phyloP scores from a whole-genome alignment of 345 rosid genomes.

The Jatropha curcas region DNA sequence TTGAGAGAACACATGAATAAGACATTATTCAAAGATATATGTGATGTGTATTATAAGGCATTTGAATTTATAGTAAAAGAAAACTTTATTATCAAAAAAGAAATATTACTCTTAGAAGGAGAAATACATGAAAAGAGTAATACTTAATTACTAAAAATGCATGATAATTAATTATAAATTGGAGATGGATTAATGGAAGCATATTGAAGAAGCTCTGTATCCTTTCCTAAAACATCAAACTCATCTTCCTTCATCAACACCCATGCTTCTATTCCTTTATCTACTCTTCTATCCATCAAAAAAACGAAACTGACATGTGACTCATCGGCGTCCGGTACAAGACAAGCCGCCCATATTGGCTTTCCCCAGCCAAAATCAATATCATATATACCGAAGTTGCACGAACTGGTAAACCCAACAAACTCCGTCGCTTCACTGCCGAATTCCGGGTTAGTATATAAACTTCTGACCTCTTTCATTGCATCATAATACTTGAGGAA shows the following conservation, averaged over 20 bases:
- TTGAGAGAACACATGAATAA: too few relatives aligned
- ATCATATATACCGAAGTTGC: slow-evolving; percentile 24
- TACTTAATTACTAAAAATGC: too few relatives aligned
- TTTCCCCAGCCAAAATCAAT: slow-evolving; percentile 39
- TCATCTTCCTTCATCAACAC: slow-evolving; percentile 24
- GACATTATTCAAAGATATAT: too few relatives aligned
- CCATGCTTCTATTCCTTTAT: slow-evolving; percentile 34
- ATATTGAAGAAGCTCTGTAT: slow-evolving; percentile 12
- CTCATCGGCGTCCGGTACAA: slow-evolving; percentile 7
- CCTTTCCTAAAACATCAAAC: slow-evolving; percentile 3
- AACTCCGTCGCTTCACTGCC: too few relatives aligned
- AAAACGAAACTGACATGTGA: slow-evolving; percentile 14
- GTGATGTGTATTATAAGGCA: too few relatives aligned
- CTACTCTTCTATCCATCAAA: slow-evolving; percentile 4
- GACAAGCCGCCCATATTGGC: slow-evolving; percentile 29
- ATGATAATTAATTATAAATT: too few relatives aligned
- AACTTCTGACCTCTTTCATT: slow-evolving; percentile 9
- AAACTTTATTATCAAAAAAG: too few relatives aligned
- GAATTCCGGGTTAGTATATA: background rate
- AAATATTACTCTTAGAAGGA: too few relatives aligned
- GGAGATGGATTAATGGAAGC: slow-evolving; percentile 22
- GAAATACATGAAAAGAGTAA: too few relatives aligned
- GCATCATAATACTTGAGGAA: background rate
- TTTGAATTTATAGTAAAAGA: too few relatives aligned
- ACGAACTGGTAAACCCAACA: slow-evolving; percentile 34